phyloP scores from a whole-genome alignment of 192 early-diverging fungal genomes.

The Backusella psychrophila region DNA sequence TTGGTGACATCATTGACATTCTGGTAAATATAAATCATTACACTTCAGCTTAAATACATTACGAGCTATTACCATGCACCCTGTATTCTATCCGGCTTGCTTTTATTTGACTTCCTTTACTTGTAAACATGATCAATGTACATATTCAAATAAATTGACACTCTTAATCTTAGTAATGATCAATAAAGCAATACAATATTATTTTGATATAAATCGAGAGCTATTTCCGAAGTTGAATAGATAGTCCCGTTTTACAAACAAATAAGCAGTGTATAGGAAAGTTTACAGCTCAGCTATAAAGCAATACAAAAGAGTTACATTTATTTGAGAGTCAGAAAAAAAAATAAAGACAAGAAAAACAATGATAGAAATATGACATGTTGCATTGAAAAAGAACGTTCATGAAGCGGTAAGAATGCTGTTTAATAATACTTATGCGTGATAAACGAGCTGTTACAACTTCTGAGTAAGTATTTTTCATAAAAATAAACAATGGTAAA shows the following conservation, averaged over 20 bases:
- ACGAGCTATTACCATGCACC: too few relatives aligned
- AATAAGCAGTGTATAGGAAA: not conserved
- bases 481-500: not conserved
- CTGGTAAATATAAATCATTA: too few relatives aligned
- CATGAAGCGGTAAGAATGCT: not conserved
- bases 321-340: not conserved
- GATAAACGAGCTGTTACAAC: not conserved
- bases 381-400: not conserved
- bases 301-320: not conserved
- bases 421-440: not conserved
- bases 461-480: not conserved
- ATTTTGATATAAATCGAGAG: not conserved
- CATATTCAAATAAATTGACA: not conserved
- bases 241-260: not conserved
- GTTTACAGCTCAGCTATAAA: not conserved
- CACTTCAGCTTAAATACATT: too few relatives aligned
- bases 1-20: too few relatives aligned
- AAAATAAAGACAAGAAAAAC: not conserved
- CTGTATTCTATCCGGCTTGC: too few relatives aligned
- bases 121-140: not conserved
- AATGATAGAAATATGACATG: not conserved
- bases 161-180: not conserved
- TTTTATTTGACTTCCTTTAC: not conserved
- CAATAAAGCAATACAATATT: not conserved
- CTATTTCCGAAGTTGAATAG: not conserved